Conservation (phyloP, 257 asterid genomes). For the Solanum arcanum region DNA sequence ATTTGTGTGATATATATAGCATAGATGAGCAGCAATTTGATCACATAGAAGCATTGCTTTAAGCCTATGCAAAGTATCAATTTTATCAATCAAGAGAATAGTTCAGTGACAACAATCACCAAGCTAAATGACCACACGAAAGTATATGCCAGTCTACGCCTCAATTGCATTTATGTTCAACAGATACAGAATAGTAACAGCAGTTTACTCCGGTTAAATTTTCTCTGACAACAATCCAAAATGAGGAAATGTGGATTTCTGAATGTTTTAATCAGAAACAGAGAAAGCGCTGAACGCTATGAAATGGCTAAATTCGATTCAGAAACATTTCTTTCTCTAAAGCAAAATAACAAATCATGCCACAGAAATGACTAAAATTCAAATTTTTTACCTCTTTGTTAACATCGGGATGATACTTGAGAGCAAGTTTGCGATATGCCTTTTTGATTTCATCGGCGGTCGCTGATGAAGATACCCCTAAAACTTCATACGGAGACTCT, state of each 20-base stretch:
- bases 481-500: slow-evolving; percentile 72
- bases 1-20: not conserved
- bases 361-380: not conserved
- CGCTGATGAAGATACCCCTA: slow-evolving; percentile 75
- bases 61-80: not conserved
- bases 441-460: slow-evolving; percentile 68
- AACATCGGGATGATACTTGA: slow-evolving; percentile 90
- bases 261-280: not conserved
- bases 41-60: not conserved
- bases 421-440: slow-evolving; percentile 87
- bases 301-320: no score
- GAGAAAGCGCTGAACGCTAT: not conserved
- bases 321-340: no score
- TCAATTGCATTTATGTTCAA: not conserved
- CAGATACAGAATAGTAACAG: not conserved
- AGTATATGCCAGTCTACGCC: not conserved
- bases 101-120: not conserved
- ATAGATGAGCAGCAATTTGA: not conserved
- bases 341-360: not conserved
- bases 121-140: not conserved
- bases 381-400: slow-evolving; percentile 56
- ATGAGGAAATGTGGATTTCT: not conserved
- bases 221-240: not conserved
- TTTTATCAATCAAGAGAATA: not conserved
- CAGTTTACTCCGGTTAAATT: not conserved